phyloP scores from a whole-genome alignment of 208 protist genomes.

The Porcisia hertigi region DNA sequence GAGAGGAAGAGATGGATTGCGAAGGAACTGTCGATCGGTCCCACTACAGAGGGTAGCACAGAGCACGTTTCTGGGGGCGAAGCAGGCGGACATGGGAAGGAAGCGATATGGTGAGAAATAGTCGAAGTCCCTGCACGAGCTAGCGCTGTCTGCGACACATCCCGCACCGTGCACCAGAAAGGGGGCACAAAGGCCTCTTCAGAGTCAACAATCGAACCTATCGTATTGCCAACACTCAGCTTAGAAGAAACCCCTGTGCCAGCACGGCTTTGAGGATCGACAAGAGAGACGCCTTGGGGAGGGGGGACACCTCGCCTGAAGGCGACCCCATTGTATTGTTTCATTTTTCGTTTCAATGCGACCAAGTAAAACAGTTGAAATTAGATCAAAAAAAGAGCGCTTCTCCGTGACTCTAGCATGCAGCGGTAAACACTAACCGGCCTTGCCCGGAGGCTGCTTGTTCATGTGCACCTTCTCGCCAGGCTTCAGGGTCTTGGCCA shows the following conservation, averaged over 20 bases:
- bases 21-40: neutral
- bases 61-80: slow-evolving; percentile 18
- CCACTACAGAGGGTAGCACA: slow-evolving; percentile 2
- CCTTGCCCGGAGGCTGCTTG: slow-evolving; percentile 92
- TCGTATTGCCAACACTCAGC: neutral
- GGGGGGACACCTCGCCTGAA: neutral
- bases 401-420: neutral
- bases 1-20: slow-evolving; percentile 6
- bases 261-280: neutral
- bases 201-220: neutral
- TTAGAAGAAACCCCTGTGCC: neutral
- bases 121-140: neutral
- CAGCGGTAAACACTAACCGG: slow-evolving; percentile 52
- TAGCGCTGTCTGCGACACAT: neutral
- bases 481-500: slow-evolving; percentile 91
- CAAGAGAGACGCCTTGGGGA: neutral
- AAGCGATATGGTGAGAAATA: slow-evolving; percentile 90
- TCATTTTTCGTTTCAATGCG: neutral
- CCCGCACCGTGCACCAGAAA: neutral
- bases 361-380: slow-evolving; percentile 1
- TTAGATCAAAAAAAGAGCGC: neutral
- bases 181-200: neutral
- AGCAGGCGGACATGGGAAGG: slow-evolving; percentile 84
- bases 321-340: neutral
- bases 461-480: slow-evolving; percentile 95